These are phyloP conservation scores for Tolypocladium paradoxum DNA, from an alignment of 2,329 filamentous ascomycete genomes.

Conservation along the genomic window DNA sequence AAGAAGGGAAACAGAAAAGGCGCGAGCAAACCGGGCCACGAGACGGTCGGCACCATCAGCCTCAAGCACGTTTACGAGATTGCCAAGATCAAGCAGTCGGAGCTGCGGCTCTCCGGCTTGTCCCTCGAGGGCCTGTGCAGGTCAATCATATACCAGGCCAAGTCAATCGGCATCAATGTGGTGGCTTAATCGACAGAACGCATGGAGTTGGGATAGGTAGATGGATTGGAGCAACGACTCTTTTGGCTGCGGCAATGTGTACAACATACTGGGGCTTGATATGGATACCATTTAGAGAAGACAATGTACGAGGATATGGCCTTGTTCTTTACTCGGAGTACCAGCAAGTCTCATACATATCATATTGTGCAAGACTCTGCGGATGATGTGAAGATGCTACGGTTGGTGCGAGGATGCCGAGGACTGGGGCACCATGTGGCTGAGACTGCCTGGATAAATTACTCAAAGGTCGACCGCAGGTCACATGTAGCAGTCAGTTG, in stretches of 20 bases:
- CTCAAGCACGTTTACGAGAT: constrained; percentile 98
- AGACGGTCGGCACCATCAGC: constrained; percentile 73
- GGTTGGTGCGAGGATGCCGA: background rate
- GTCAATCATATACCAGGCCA: constrained; percentile 64
- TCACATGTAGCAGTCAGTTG: background rate
- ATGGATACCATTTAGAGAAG: background rate
- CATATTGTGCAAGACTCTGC: background rate
- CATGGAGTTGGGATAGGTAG: background rate
- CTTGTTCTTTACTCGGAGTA: background rate
- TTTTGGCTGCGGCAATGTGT: constrained; percentile 1
- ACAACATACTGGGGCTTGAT: constrained; percentile 1
- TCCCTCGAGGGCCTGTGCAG: constrained; percentile 61
- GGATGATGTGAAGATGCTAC: background rate
- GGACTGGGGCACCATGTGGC: background rate
- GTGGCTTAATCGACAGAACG: constrained; percentile 35
- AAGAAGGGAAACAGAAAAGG: constrained; percentile 74
- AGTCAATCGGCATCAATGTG: constrained; percentile 63
- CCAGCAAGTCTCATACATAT: background rate
- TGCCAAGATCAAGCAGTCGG: constrained; percentile 85
- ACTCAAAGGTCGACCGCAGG: background rate
- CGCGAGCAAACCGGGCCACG: constrained; percentile 61
- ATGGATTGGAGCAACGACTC: constrained; percentile 1
- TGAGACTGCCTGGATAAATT: background rate
- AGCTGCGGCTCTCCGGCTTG: constrained; percentile 62
- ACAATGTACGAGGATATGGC: background rate